Evolutionary conservation across 495 filamentous ascomycete genomes (phyloP).

Genomic region (Penicillium alfredii): DNA sequence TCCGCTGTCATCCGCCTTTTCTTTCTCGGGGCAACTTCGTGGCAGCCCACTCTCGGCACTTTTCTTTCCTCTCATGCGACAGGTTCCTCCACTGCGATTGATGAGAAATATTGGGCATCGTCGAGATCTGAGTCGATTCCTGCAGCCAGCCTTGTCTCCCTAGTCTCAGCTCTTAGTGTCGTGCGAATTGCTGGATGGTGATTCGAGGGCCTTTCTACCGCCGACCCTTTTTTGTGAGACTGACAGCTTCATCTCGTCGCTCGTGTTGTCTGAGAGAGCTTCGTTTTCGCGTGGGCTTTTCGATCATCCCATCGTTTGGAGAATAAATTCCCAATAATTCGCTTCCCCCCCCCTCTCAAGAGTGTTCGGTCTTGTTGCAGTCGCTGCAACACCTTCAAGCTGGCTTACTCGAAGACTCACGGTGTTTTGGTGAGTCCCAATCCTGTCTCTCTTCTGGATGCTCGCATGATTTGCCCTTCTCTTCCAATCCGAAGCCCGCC

Average conservation of each 20-base stretch:
- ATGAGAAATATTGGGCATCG: slow-evolving; percentile 22
- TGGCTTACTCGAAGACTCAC: slow-evolving; percentile 49
- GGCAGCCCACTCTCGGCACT: slow-evolving; percentile 10
- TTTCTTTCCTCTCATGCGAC: slow-evolving; percentile 14
- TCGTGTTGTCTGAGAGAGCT: slow-evolving; percentile 42
- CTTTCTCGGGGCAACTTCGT: slow-evolving; percentile 1
- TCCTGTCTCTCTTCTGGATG: slow-evolving; percentile 20
- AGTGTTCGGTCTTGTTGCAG: slow-evolving; percentile 42
- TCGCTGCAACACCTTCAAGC: slow-evolving; percentile 48
- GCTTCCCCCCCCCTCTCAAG: slow-evolving; percentile 36
- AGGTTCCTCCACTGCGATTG: slow-evolving; percentile 18
- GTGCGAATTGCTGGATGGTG: slow-evolving; percentile 28
- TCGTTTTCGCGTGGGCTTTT: slow-evolving; percentile 27
- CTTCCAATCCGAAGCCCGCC: slow-evolving; percentile 12
- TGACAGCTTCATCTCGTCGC: slow-evolving; percentile 38
- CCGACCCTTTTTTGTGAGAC: slow-evolving; percentile 25
- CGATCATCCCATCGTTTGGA: slow-evolving; percentile 35
- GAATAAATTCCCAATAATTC: slow-evolving; percentile 47
- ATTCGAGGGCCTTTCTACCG: slow-evolving; percentile 33
- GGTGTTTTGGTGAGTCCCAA: slow-evolving; percentile 45
- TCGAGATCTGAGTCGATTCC: slow-evolving; percentile 19
- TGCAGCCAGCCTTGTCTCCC: slow-evolving; percentile 38
- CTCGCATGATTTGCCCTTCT: slow-evolving; percentile 17
- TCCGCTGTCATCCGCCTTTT: not conserved
- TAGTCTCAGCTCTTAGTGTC: slow-evolving; percentile 25